Conservation (phyloP, 1,139 yeast genomes). For the Pichia sp. region DNA sequence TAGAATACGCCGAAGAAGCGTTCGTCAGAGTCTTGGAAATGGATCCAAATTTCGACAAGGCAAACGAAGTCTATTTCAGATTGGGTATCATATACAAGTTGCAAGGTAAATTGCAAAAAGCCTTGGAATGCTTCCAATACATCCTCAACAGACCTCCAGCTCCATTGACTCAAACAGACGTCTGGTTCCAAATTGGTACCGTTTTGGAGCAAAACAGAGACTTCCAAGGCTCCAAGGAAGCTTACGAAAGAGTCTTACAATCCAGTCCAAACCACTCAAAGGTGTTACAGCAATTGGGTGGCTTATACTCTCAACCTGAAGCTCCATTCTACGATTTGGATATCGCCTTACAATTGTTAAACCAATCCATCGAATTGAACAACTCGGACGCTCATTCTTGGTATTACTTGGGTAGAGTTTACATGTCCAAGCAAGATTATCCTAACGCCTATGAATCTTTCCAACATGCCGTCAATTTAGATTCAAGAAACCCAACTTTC, state of each 20-base stretch:
- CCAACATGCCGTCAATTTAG: slow-evolving; percentile 98
- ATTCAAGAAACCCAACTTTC: slow-evolving; percentile 94
- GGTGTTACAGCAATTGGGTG: slow-evolving; percentile 93
- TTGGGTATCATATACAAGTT: slow-evolving; percentile 97
- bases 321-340: slow-evolving; percentile 75
- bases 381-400: slow-evolving; percentile 93
- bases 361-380: slow-evolving; percentile 88
- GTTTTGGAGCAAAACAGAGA: slow-evolving; percentile 94
- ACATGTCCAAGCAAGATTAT: slow-evolving; percentile 94
- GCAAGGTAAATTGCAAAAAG: slow-evolving; percentile 82
- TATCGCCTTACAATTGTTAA: slow-evolving; percentile 74
- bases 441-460: slow-evolving; percentile 97
- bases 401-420: slow-evolving; percentile 95
- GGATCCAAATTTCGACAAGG: slow-evolving; percentile 95
- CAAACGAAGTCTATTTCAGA: slow-evolving; percentile 93
- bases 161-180: slow-evolving; percentile 94
- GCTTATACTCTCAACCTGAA: slow-evolving; percentile 86
- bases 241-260: slow-evolving; percentile 87
- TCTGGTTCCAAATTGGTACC: slow-evolving; percentile 97
- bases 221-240: slow-evolving; percentile 89
- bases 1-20: slow-evolving; percentile 98
- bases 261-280: slow-evolving; percentile 95
- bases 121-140: slow-evolving; percentile 92
- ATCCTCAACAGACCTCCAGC: slow-evolving; percentile 90
- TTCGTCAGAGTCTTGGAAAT: slow-evolving; percentile 93